Evolutionary conservation across 2,329 filamentous ascomycete genomes (phyloP), one percentile per base, ranked within the genome.

Genomic region (Sporothrix schenckii): DNA sequence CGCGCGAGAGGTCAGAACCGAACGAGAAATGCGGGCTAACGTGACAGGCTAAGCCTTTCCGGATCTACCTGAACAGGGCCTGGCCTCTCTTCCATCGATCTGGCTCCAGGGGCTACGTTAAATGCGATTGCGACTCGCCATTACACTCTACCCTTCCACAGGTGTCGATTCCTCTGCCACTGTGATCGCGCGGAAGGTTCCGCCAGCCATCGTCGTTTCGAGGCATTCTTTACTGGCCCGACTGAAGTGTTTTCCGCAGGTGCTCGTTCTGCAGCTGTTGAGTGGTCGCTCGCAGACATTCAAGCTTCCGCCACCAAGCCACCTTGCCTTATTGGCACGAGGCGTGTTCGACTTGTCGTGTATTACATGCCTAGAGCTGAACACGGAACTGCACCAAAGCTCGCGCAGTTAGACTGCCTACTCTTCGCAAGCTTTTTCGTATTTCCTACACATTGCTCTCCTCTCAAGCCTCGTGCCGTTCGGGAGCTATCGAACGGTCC

Each of bases 261-360:
- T 61, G 56, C 34, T 60, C n/a, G 14, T 34, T 66, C 61, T 66
- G 24, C 34, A 27, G 60, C 41, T 10, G 47, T 11, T 63, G 41
- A 63, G 60, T 63, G 60, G 60, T 27, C 44, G 41, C 13, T 63
- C 13, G 21, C 19, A 19, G 21, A 24, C 56, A 61, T 14, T 63
- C 60, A 63, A 47, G 41, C 60, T 27, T 47, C 60, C 41, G 41
- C 41, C 60, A 63, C 60, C 56, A 61, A 44, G 34, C 56, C 60
- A 63, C 60, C 58, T 21, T 63, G 21, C 41, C 21, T 27, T 21
- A 30, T 21, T 63, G 60, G 60, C 41, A 63, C 58, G 58, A 63
- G 58, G 58, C n/a, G 16, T 41, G 56, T 30, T n/a, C 54, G 30
- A 13, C n/a, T 60, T 44, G 56, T 60, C 19, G 34, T 63, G 14